Conservation (phyloP, 1,139 yeast species). For the Williopsis jadinii region DNA sequence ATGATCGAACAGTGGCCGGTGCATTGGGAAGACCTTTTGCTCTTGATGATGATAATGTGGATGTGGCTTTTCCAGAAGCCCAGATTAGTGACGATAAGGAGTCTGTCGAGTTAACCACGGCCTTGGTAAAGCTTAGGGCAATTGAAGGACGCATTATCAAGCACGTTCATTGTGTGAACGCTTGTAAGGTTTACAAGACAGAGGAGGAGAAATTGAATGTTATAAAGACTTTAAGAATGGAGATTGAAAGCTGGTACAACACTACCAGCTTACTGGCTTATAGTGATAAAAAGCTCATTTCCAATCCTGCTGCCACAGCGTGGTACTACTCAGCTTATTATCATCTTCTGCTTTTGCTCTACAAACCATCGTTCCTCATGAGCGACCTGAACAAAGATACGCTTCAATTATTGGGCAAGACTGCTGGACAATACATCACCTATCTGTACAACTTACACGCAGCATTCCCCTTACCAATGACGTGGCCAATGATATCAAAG, state of each 20-base stretch:
- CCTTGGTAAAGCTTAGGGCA: conserved; percentile 34
- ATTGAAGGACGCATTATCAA: conserved; percentile 37
- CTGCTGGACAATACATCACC: conserved; percentile 33
- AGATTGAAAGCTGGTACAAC: conserved; percentile 37
- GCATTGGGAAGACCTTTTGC: conserved; percentile 39
- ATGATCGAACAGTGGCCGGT: conserved; percentile 36
- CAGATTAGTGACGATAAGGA: conserved; percentile 32
- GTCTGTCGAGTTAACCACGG: conserved; percentile 32
- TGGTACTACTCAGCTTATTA: conserved; percentile 43
- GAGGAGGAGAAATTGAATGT: conserved; percentile 26
- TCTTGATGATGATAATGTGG: conserved; percentile 40
- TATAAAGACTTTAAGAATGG: conserved; percentile 28
- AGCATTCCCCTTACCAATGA: conserved; percentile 36
- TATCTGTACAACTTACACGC: conserved; percentile 30
- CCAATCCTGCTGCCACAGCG: conserved; percentile 34
- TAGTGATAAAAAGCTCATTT: conserved; percentile 22
- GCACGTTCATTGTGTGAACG: conserved; percentile 35
- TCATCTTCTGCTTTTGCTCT: conserved; percentile 35
- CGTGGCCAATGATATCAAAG: conserved; percentile 42
- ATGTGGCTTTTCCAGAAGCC: conserved; percentile 35
- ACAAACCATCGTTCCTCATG: conserved; percentile 40
- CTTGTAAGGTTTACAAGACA: conserved; percentile 23
- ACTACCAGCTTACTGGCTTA: conserved; percentile 23
- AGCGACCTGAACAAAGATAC: conserved; percentile 36
- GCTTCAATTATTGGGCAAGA: conserved; percentile 32